Conservation (phyloP, 371 early-diverging fungal species). For the Mucor plumbeus region DNA sequence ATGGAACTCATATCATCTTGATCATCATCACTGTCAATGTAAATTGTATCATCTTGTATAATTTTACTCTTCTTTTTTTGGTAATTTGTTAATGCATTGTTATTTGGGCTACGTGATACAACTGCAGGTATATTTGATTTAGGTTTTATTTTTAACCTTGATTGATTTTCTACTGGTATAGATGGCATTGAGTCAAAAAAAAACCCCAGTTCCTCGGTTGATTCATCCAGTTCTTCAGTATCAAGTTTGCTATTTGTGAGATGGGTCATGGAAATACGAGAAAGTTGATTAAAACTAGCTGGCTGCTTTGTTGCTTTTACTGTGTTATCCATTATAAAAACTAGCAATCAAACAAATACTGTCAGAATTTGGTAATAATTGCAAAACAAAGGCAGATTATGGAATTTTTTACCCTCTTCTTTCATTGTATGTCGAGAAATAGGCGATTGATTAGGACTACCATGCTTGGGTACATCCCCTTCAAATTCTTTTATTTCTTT, state of each 20-base stretch:
- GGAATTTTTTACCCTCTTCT: conserved; percentile 10
- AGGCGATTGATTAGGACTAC: neutral
- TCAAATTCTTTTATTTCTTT: neutral
- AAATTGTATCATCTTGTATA: conserved; percentile 19
- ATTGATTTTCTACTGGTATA: neutral
- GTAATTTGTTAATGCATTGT: neutral
- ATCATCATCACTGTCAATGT: conserved; percentile 21
- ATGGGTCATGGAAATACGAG: conserved; percentile 7
- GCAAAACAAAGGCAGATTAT: neutral
- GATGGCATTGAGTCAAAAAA: conserved; percentile 24
- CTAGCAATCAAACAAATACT: neutral
- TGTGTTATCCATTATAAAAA: conserved; percentile 1
- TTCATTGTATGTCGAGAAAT: neutral
- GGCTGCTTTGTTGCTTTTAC: neutral
- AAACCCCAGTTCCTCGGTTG: conserved; percentile 11
- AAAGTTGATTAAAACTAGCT: conserved; percentile 5
- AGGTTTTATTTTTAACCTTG: too few relatives aligned
- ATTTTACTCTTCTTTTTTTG: conserved; percentile 15
- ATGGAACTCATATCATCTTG: conserved; percentile 18
- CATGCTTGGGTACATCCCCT: neutral
- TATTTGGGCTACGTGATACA: neutral
- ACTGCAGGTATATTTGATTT: neutral
- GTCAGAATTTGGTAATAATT: neutral
- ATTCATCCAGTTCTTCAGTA: neutral
- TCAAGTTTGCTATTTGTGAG: neutral